Evolutionary conservation across 176 grass and related monocot genomes (phyloP).

Genomic region (Phragmites australis): DNA sequence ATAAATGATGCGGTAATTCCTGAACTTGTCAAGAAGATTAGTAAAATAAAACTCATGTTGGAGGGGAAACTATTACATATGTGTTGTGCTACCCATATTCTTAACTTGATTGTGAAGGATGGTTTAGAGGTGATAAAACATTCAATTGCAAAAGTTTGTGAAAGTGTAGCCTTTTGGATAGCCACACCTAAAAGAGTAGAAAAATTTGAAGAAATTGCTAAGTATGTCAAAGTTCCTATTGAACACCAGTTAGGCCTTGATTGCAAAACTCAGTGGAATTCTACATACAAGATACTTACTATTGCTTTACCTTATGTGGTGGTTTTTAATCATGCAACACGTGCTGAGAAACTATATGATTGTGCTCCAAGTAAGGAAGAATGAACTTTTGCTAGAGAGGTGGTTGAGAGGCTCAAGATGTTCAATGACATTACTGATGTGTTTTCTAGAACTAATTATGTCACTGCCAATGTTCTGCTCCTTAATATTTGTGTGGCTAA

Average conservation of each 20-base stretch:
- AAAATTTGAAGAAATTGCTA: background rate
- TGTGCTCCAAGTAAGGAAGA: background rate
- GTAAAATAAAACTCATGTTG: background rate
- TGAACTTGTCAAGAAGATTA: background rate
- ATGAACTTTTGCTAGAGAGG: background rate
- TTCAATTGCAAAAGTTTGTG: background rate
- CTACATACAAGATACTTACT: background rate
- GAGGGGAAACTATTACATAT: background rate
- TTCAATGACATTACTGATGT: background rate
- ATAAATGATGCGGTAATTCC: background rate
- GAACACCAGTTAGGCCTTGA: background rate
- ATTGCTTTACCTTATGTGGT: background rate
- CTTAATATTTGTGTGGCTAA: background rate
- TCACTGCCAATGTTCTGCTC: background rate
- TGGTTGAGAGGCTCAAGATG: background rate
- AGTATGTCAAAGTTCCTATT: background rate
- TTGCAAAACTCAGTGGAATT: background rate
- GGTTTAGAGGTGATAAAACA: background rate
- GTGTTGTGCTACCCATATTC: background rate
- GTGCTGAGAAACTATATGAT: background rate
- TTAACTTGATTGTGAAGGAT: too few relatives aligned
- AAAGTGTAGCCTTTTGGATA: background rate
- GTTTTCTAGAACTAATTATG: background rate
- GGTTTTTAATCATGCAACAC: background rate
- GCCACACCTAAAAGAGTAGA: background rate